Base-by-base conservation (phyloP, 768 basidiomycete species). In the Termitomyces titanicus region DNA sequence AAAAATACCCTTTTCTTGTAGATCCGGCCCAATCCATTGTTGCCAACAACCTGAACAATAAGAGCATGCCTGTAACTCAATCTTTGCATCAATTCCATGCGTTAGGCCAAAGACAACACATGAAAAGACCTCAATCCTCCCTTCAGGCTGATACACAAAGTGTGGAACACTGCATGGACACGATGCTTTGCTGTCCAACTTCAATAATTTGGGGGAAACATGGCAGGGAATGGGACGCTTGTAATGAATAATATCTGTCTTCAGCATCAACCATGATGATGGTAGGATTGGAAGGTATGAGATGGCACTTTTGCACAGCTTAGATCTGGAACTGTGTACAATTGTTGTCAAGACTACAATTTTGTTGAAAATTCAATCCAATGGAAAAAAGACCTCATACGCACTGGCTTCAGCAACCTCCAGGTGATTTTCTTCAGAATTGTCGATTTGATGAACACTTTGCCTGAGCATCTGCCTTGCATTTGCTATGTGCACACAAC, bases 21-120 rank as follows among this genome's bases (percentile, higher is more conserved):
- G 58, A 29, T 75, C 72, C 2, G 71, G 70, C 5, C 72, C 70
- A 43, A 74, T 66, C 29, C 51, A 67, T 8, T 40, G 43, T n/a
- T 43, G 43, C 24, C 48, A 40, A 20, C 24, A 12, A 3, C 43
- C 47, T 24, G 38, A n/a, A 24, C 51, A 57, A 5, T 10, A 12
- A 1, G 27, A 7, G 18, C 56, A 57, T 5, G 15, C 24, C 29
- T 57, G 56, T 3, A 75, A 58, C 4, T 74, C 55, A 10, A 57
- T 3, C 34, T 57, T 15, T 11, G 53, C 47, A 2, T 11, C 9
- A 1, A 24, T 45, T 7, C 13, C 56, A 9, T 39, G 25, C 3
- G 45, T 38, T 5, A 57, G 34, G 6, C 31, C 37, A 15, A 52
- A 47, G 15, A 57, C 31, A 5, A 31, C 15, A 24, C 50, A 46